Evolutionary conservation across 495 filamentous ascomycete genomes (phyloP).

Genomic region (Aspergillus biplanus): DNA sequence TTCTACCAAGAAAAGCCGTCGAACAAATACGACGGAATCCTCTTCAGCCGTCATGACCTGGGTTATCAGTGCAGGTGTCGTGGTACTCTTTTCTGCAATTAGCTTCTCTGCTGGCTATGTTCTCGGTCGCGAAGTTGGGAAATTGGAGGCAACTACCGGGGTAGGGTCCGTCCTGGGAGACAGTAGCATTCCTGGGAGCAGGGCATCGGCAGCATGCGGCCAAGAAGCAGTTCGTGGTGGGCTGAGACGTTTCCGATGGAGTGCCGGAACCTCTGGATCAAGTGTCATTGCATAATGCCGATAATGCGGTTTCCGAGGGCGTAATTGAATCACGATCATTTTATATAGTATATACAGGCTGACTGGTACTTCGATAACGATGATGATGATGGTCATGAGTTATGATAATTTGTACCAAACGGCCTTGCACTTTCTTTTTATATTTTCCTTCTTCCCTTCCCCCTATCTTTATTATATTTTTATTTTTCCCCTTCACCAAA

Average conservation of each 20-base stretch:
- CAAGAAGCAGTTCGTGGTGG: conserved; percentile 49
- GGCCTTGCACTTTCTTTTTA: background rate
- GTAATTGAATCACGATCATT: background rate
- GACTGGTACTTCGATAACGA: conserved; percentile 2
- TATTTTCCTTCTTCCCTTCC: background rate
- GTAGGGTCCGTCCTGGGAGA: conserved; percentile 39
- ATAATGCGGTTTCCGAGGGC: background rate
- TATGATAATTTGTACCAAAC: conserved; percentile 6
- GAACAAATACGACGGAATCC: conserved; percentile 34
- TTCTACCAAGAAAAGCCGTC: conserved; percentile 59
- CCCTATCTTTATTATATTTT: background rate
- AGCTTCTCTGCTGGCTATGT: conserved; percentile 94
- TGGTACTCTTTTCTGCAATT: conserved; percentile 87
- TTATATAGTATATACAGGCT: background rate
- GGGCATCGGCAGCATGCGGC: conserved; percentile 43
- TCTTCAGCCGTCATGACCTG: conserved; percentile 70
- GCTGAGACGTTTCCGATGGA: conserved; percentile 49
- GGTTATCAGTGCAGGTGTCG: conserved; percentile 89
- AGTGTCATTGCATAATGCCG: conserved; percentile 36
- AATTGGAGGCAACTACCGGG: conserved; percentile 59
- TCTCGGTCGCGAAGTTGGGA: conserved; percentile 80
- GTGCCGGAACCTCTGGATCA: conserved; percentile 41
- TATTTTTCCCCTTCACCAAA: background rate
- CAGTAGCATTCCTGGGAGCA: conserved; percentile 32
- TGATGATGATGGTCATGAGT: conserved; percentile 16